These are phyloP conservation scores for Phylloporus rhodoxanthus DNA, from an alignment of 768 basidiomycete genomes.

Conservation along the genomic window DNA sequence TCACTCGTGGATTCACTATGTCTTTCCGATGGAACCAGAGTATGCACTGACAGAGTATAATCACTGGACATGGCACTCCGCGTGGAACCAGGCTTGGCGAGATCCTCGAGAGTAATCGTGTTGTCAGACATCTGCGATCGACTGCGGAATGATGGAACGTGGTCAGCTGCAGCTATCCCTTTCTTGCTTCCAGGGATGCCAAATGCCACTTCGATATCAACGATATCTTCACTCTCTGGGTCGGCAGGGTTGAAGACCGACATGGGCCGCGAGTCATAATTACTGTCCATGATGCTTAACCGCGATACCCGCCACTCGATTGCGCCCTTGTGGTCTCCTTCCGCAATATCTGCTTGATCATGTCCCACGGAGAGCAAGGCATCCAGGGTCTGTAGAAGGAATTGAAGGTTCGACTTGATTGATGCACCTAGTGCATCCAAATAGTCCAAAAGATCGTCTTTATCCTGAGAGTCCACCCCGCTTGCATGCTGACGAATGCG, in stretches of 20 bases:
- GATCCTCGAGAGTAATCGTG: slow-evolving; percentile 30
- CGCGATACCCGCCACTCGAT: slow-evolving; percentile 77
- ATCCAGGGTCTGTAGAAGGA: slow-evolving; percentile 57
- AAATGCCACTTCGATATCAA: slow-evolving; percentile 54
- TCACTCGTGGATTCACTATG: slow-evolving; percentile 20
- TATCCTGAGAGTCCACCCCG: slow-evolving; percentile 8
- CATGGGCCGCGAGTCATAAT: slow-evolving; percentile 40
- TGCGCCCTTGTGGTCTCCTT: slow-evolving; percentile 66
- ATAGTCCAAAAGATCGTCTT: slow-evolving; percentile 33
- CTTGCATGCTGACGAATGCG: slow-evolving; percentile 16
- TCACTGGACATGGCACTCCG: slow-evolving; percentile 20
- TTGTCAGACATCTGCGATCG: slow-evolving; percentile 33
- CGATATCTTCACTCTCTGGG: slow-evolving; percentile 45
- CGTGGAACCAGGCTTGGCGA: slow-evolving; percentile 13
- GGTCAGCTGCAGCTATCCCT: slow-evolving; percentile 18
- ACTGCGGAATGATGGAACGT: slow-evolving; percentile 26
- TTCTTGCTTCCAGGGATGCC: slow-evolving; percentile 34
- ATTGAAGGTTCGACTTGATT: slow-evolving; percentile 50
- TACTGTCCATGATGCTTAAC: slow-evolving; percentile 52
- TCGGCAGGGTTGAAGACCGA: slow-evolving; percentile 35
- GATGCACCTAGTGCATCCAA: slow-evolving; percentile 47
- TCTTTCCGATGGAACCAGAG: slow-evolving; percentile 21
- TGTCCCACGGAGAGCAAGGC: slow-evolving; percentile 57
- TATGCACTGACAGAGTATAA: slow-evolving; percentile 23
- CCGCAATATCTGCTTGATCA: slow-evolving; percentile 64